These are phyloP conservation scores for Suillus occidentalis DNA, from an alignment of 768 basidiomycete genomes.

Conservation along the genomic window DNA sequence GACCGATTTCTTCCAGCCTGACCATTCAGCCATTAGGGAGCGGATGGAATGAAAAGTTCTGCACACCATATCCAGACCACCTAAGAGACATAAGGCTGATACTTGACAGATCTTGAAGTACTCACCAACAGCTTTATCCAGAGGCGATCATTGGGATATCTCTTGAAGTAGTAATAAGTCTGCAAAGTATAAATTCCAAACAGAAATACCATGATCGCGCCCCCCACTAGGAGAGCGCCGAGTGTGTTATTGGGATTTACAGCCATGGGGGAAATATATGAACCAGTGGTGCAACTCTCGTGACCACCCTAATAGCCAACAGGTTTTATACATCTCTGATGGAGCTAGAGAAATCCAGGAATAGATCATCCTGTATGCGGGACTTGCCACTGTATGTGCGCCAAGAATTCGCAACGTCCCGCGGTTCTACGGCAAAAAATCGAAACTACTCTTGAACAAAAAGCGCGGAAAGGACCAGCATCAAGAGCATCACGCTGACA, in stretches of 20 bases:
- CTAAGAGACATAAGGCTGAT: conserved; percentile 10
- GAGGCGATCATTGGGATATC: conserved; percentile 20
- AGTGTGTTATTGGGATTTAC: background rate
- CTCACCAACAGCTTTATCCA: conserved; percentile 21
- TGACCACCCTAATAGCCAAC: background rate
- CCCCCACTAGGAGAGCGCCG: conserved; percentile 30
- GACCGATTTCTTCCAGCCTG: conserved; percentile 20
- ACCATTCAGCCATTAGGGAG: background rate
- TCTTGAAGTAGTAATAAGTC: conserved; percentile 21
- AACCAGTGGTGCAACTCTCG: background rate
- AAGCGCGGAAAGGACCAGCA: background rate
- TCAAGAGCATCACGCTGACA: background rate
- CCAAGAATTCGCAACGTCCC: background rate
- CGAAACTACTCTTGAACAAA: background rate
- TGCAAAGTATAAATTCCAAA: conserved; percentile 29
- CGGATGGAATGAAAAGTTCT: background rate
- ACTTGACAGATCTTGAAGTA: background rate
- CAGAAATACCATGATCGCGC: conserved; percentile 21
- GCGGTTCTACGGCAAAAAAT: background rate
- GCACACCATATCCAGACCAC: conserved; percentile 7
- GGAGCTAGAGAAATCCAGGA: background rate
- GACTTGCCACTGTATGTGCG: background rate
- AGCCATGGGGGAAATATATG: background rate
- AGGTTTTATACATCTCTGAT: background rate
- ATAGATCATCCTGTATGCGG: background rate